These are phyloP conservation scores for Talaromyces sp. DNA, from an alignment of 2,329 filamentous ascomycete genomes.

Conservation along the genomic window DNA sequence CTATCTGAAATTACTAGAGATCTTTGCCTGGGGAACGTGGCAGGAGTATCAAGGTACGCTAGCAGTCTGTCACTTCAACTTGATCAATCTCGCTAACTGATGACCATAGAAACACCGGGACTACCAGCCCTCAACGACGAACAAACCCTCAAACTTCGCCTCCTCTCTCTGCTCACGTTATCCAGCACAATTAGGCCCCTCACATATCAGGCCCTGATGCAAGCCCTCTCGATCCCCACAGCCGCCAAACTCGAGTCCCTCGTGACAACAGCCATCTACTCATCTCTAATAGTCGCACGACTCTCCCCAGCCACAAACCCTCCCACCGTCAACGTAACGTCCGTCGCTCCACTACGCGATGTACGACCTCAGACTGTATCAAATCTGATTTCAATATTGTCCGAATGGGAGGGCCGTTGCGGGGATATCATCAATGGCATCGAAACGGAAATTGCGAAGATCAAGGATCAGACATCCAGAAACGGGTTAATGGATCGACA, in stretches of 20 bases:
- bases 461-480: constrained; percentile 57
- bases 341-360: constrained; percentile 81
- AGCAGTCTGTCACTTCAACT: background rate
- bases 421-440: constrained; percentile 68
- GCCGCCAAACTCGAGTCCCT: constrained; percentile 75
- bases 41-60: constrained; percentile 63
- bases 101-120: constrained; percentile 40
- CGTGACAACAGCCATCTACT: constrained; percentile 83
- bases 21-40: constrained; percentile 93
- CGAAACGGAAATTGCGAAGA: constrained; percentile 66
- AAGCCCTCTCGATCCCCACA: constrained; percentile 62
- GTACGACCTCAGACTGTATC: constrained; percentile 70
- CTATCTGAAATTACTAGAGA: constrained; percentile 70
- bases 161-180: constrained; percentile 82
- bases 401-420: constrained; percentile 76
- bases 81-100: background rate
- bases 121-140: constrained; percentile 69
- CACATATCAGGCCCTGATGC: constrained; percentile 67
- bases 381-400: constrained; percentile 63
- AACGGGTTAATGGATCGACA: constrained; percentile 51
- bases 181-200: constrained; percentile 65
- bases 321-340: constrained; percentile 70
- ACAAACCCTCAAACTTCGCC: constrained; percentile 80
- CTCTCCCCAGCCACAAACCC: constrained; percentile 82
- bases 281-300: constrained; percentile 73